Evolutionary conservation across 768 basidiomycete genomes (phyloP).

Genomic region (Fomitopsis serialis): DNA sequence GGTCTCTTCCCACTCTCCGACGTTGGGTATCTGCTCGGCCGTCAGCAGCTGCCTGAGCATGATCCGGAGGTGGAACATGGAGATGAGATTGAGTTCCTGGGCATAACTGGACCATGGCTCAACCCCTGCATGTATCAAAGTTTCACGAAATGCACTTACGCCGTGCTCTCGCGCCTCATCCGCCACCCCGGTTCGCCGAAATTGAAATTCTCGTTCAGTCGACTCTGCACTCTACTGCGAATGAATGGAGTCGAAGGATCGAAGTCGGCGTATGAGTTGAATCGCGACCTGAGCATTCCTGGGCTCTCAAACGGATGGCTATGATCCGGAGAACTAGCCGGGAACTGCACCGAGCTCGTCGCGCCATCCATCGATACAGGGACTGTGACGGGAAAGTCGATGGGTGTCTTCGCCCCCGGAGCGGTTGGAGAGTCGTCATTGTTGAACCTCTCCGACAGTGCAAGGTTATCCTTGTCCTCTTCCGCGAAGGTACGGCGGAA

Average conservation of each 20-base stretch:
- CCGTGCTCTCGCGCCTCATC: constrained; percentile 82
- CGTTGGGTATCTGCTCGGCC: constrained; percentile 74
- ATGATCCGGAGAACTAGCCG: constrained; percentile 72
- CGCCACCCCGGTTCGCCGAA: constrained; percentile 75
- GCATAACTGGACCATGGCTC: constrained; percentile 51
- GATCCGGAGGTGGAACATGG: constrained; percentile 83
- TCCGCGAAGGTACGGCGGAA: constrained; percentile 72
- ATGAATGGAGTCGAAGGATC: constrained; percentile 75
- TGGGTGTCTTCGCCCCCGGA: constrained; percentile 43
- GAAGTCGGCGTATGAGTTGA: constrained; percentile 68
- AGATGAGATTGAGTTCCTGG: constrained; percentile 77
- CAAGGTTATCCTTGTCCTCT: constrained; percentile 62
- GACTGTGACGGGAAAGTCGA: constrained; percentile 52
- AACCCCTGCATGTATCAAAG: not conserved
- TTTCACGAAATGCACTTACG: constrained; percentile 44
- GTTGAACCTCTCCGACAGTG: constrained; percentile 35
- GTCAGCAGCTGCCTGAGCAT: constrained; percentile 91
- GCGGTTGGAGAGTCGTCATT: constrained; percentile 39
- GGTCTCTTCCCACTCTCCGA: constrained; percentile 84
- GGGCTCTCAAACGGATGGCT: constrained; percentile 48
- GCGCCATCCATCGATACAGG: constrained; percentile 47
- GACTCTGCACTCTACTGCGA: constrained; percentile 78
- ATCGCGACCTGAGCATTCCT: constrained; percentile 51
- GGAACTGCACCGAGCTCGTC: constrained; percentile 77
- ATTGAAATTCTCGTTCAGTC: constrained; percentile 48